Conservation (phyloP, 2,329 filamentous ascomycete genomes). For the Fonsecaea nubica region DNA sequence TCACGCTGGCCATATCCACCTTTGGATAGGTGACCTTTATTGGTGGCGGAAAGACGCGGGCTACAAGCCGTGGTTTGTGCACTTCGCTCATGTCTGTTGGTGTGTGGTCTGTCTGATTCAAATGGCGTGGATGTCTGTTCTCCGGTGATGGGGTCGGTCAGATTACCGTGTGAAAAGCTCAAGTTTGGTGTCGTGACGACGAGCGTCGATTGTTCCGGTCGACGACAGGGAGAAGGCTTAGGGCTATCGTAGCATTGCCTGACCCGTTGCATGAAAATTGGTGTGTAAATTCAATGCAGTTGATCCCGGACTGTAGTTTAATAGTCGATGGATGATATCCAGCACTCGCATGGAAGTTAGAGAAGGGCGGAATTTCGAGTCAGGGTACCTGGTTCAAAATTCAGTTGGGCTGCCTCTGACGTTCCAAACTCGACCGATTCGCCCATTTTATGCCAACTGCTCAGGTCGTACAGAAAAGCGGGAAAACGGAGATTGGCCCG, state of each 20-base stretch:
- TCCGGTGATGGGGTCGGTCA: neutral
- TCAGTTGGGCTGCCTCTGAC: constrained; percentile 4
- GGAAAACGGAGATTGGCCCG: constrained; percentile 2
- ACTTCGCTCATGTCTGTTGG: constrained; percentile 23
- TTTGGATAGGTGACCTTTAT: neutral
- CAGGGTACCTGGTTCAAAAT: constrained; percentile 10
- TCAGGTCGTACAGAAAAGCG: constrained; percentile 22
- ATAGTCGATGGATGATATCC: neutral
- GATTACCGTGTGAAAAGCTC: neutral
- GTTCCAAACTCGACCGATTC: constrained; percentile 4
- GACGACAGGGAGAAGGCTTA: neutral
- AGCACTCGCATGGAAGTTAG: neutral
- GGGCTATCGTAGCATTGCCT: neutral
- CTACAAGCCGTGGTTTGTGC: constrained; percentile 21
- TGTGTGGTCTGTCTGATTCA: neutral
- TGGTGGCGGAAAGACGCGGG: constrained; percentile 23
- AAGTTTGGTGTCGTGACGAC: neutral
- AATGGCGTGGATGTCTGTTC: constrained; percentile 1
- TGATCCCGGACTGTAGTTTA: neutral
- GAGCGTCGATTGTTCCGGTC: neutral
- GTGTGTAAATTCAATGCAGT: neutral
- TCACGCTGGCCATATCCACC: constrained; percentile 1
- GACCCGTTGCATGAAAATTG: neutral
- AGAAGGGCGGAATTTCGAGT: constrained; percentile 1
- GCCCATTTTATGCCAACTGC: constrained; percentile 10